Percentiles rank a stretch among this genome's conserved stretches.
phyloP scores from a whole-genome alignment of 2,329 filamentous ascomycete genomes.

The Claviceps pazoutovae region DNA sequence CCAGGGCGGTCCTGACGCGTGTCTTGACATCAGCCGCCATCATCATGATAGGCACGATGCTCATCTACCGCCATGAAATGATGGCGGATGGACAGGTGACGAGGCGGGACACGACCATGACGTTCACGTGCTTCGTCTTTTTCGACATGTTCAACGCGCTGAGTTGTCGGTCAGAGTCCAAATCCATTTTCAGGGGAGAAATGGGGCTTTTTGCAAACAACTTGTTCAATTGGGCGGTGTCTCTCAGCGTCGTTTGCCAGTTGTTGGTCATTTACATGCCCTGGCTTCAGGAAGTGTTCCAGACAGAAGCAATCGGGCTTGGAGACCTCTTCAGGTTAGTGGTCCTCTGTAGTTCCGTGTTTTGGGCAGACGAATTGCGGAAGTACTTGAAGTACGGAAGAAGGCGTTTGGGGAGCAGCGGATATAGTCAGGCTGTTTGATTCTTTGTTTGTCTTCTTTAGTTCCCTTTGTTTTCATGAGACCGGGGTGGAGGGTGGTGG shows the following conservation, averaged over 20 bases:
- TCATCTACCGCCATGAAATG: constrained; percentile 89
- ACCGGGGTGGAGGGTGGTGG: neutral
- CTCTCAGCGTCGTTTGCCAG: constrained; percentile 72
- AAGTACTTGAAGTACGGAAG: constrained; percentile 60
- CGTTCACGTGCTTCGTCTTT: constrained; percentile 95
- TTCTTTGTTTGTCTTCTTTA: neutral
- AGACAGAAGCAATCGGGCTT: constrained; percentile 73
- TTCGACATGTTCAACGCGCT: constrained; percentile 99
- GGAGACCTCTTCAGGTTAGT: constrained; percentile 62
- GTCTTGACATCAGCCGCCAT: constrained; percentile 77
- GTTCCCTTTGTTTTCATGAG: neutral
- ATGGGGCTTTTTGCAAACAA: constrained; percentile 71
- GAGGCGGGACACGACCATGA: constrained; percentile 95
- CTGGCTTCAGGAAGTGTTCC: constrained; percentile 85
- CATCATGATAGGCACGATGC: constrained; percentile 85
- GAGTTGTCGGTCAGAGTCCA: constrained; percentile 79
- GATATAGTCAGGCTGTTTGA: constrained; percentile 54
- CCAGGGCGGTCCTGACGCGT: constrained; percentile 62
- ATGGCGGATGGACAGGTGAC: constrained; percentile 66
- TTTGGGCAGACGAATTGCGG: constrained; percentile 84
- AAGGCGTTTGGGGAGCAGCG: constrained; percentile 36
- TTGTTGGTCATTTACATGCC: constrained; percentile 88
- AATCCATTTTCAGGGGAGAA: constrained; percentile 78
- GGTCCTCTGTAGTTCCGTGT: constrained; percentile 71
- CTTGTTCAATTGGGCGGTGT: constrained; percentile 93